Percentiles rank a stretch among this genome's conserved stretches.
Evolutionary conservation across 768 basidiomycete species (phyloP).

Genomic region (Cystoderma amianthinum): DNA sequence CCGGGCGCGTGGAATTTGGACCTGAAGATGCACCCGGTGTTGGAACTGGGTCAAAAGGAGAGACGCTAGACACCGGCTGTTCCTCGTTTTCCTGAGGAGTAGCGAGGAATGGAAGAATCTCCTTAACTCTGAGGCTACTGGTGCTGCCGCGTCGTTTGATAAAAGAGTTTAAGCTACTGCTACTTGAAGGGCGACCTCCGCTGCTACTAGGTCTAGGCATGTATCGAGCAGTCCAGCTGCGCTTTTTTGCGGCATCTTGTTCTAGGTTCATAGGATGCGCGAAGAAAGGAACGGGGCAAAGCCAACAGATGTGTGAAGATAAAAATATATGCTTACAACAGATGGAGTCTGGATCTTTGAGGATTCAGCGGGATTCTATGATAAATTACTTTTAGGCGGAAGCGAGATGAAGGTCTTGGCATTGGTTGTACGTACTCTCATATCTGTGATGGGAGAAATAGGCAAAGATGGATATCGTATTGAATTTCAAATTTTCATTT

Average conservation of each 20-base stretch:
- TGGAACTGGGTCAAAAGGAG: conserved; percentile 11
- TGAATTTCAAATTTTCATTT: background rate
- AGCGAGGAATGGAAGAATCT: conserved; percentile 12
- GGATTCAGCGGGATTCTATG: conserved; percentile 17
- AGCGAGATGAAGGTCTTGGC: background rate
- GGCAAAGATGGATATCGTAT: background rate
- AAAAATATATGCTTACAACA: conserved; percentile 14
- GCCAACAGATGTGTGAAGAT: background rate
- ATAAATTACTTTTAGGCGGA: conserved; percentile 2
- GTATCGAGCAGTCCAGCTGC: conserved; percentile 26
- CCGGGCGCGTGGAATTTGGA: background rate
- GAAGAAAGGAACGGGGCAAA: background rate
- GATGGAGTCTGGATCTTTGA: conserved; percentile 27
- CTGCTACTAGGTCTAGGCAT: conserved; percentile 26
- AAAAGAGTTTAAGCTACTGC: conserved; percentile 1
- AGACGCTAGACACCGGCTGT: conserved; percentile 8
- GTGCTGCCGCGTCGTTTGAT: conserved; percentile 7
- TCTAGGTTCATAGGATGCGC: background rate
- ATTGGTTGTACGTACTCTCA: conserved; percentile 1
- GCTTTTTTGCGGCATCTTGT: conserved; percentile 14
- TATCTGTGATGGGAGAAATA: background rate
- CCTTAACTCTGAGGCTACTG: conserved; percentile 10
- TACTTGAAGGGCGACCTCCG: conserved; percentile 13
- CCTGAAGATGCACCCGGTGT: background rate
- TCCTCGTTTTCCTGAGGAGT: conserved; percentile 22